Evolutionary conservation across 441 rosid species (phyloP), one percentile per base, ranked within the genome.

Genomic region (Pelargonium myrrhifolium): DNA sequence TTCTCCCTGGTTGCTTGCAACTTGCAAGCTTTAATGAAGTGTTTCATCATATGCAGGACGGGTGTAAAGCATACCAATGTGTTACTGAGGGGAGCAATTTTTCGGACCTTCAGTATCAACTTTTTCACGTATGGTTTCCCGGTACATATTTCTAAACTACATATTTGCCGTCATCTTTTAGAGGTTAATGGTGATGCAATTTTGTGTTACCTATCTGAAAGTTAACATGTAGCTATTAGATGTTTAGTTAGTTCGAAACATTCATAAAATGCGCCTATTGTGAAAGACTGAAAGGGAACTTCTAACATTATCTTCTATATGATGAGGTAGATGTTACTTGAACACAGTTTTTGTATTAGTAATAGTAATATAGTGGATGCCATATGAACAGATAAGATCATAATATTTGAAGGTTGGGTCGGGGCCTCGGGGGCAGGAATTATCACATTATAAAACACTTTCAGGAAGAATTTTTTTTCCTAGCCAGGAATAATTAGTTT

Each of bases 61-160:
- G 98, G 98, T 73, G 89, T 90, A 74, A 86, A 92, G 81, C 96
- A 95, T 82, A 87, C 95, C 76, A 95, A 92, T 74, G 89, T 92
- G 77, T 81, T 95, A 78, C 82, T 92, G 76, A 88, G 91, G 76
- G 84, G 96, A 76, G 86, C 92, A 74, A 90, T 90, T 77, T 92
- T 95, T 70, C 93, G 90, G 83, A 90, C 95, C 64, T 92, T 95
- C 77, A 92, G 96, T 72, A 92, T 95, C 84, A 95, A 95, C 82
- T 92, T 92, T 85, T 95, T 95, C 89, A 89, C 98, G 31, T 95
- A 95, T 69, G 99, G 99, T 80, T 87, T 95, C 78, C 98, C 92
- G 89, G 99, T 95, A 95, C 74, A 79, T 73, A 79, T 73, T 72
- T 75, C 60, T 72, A 67, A 73, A 74, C 79, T 79, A 43, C 61